Conservation (phyloP, 306 rosid genomes). For the Erythrophleum fordii region DNA sequence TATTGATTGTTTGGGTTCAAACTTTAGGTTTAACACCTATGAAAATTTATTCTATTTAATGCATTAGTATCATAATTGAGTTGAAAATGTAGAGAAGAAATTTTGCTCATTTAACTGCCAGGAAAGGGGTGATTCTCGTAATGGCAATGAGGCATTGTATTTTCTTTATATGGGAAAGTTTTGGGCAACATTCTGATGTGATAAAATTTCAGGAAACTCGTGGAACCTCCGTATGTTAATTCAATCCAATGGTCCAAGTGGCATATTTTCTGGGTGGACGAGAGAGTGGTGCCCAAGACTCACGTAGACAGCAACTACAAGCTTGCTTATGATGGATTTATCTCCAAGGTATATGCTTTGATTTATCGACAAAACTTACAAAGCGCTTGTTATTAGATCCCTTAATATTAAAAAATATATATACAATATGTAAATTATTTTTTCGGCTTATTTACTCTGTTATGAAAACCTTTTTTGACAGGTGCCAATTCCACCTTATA, state of each 20-base stretch:
- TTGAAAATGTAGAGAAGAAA: too few relatives aligned
- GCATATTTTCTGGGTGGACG: slow-evolving; percentile 44
- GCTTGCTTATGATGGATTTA: slow-evolving; percentile 65
- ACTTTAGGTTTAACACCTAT: too few relatives aligned
- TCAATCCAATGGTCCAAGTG: slow-evolving; percentile 62
- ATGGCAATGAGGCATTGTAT: neutral
- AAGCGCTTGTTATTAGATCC: too few relatives aligned
- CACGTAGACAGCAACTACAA: slow-evolving; percentile 71
- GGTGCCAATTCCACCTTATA: slow-evolving; percentile 56
- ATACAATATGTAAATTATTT: neutral
- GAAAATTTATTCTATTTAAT: too few relatives aligned
- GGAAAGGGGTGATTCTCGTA: too few relatives aligned
- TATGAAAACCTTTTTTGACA: neutral
- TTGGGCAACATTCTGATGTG: neutral
- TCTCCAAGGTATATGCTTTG: slow-evolving; percentile 50
- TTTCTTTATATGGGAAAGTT: neutral
- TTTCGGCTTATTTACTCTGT: neutral
- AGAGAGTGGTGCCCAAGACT: slow-evolving; percentile 70
- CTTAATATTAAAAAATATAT: too few relatives aligned
- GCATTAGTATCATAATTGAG: too few relatives aligned
- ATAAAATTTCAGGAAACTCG: slow-evolving; percentile 52
- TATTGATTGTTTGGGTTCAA: too few relatives aligned
- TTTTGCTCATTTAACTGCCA: too few relatives aligned
- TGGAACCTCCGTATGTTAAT: slow-evolving; percentile 52
- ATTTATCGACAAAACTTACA: too few relatives aligned